Conservation (phyloP, 2,329 filamentous ascomycete genomes). For the Claviceps arundinis region DNA sequence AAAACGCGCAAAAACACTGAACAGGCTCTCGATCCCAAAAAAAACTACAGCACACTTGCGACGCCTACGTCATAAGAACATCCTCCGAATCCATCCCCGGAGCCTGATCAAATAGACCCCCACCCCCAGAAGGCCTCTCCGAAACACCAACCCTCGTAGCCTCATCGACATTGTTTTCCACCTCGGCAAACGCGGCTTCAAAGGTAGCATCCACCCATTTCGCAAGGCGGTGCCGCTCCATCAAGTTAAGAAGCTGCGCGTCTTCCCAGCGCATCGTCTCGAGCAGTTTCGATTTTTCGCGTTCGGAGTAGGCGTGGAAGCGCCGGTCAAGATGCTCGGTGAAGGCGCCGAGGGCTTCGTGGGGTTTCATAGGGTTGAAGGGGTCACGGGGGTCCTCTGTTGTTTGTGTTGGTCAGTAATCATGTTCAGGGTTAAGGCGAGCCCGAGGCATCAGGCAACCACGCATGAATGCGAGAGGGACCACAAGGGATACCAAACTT, state of each 20-base stretch:
- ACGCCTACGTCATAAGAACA: neutral
- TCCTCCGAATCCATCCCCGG: neutral
- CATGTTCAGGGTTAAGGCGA: neutral
- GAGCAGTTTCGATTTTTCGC: constrained; percentile 52
- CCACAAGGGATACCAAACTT: constrained; percentile 21
- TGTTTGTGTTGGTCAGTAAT: constrained; percentile 15
- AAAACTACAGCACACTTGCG: too few relatives aligned
- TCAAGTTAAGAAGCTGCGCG: constrained; percentile 40
- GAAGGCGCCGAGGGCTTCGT: constrained; percentile 45
- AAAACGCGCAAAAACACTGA: too few relatives aligned
- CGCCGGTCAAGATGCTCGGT: constrained; percentile 48
- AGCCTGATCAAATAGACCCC: neutral
- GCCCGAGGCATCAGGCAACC: too few relatives aligned
- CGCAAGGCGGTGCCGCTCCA: constrained; percentile 55
- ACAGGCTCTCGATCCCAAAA: too few relatives aligned
- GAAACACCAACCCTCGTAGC: constrained; percentile 11
- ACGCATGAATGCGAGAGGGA: neutral
- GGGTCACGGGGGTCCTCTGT: constrained; percentile 29
- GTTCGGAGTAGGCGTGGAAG: constrained; percentile 45
- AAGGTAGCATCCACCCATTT: constrained; percentile 44
- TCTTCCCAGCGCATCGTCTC: constrained; percentile 65
- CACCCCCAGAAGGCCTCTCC: neutral
- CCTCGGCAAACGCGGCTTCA: constrained; percentile 23
- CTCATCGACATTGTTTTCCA: constrained; percentile 20
- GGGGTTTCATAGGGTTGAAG: constrained; percentile 34